Percentiles rank a stretch among this genome's conserved stretches.
These are phyloP conservation scores for Vaccinium corymbosum DNA, from an alignment of 148 eudicot species.

Conservation along the genomic window DNA sequence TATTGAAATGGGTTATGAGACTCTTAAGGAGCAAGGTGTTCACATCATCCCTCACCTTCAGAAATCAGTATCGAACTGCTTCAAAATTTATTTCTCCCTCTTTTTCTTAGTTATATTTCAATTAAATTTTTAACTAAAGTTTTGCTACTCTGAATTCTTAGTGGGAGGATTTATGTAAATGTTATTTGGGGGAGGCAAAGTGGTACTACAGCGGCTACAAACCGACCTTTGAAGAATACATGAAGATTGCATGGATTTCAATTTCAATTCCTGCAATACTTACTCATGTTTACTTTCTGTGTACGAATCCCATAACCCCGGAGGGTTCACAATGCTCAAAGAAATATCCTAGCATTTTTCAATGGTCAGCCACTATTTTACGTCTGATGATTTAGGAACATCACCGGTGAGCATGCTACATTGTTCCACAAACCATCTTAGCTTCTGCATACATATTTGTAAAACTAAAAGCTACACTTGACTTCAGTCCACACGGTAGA, in stretches of 20 bases:
- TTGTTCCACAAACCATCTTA: not conserved
- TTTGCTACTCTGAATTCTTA: not conserved
- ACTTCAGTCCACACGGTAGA: too few species aligned
- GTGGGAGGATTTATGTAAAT: constrained; percentile 26
- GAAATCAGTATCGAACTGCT: constrained; percentile 3
- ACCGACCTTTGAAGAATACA: constrained; percentile 25
- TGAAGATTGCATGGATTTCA: constrained; percentile 24
- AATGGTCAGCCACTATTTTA: constrained; percentile 6
- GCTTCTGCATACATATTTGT: not conserved
- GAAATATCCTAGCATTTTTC: not conserved
- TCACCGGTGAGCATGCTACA: constrained; percentile 16
- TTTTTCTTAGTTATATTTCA: not conserved
- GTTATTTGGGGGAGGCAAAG: constrained; percentile 26
- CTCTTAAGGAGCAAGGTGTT: not conserved
- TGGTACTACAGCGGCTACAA: constrained; percentile 20
- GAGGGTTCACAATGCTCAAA: constrained; percentile 7
- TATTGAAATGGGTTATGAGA: constrained; percentile 21
- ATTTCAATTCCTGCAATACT: constrained; percentile 10
- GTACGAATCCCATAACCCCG: not conserved
- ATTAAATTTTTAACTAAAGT: not conserved
- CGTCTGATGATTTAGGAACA: constrained; percentile 33
- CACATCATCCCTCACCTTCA: constrained; percentile 9
- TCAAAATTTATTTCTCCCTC: not conserved
- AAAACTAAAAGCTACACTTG: too few species aligned
- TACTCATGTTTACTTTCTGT: constrained; percentile 11